A percentile compares a stretch with the other conserved stretches of the same genome.
Evolutionary conservation across 1,284 basidiomycete species (phyloP).

Genomic region (Leccinum griseonigrum): DNA sequence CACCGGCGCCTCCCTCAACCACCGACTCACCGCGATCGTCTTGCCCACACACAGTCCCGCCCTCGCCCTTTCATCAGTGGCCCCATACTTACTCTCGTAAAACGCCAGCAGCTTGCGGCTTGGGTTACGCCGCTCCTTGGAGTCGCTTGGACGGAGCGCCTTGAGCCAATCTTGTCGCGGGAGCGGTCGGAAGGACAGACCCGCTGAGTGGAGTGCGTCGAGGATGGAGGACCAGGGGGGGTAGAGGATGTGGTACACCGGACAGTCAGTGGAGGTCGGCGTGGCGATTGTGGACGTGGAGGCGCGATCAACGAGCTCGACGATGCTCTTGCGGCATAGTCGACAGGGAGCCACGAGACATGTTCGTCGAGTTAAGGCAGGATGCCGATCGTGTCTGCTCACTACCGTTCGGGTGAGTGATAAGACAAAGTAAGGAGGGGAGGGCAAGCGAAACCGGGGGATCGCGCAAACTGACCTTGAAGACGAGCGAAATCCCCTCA

Average conservation of each 20-base stretch:
- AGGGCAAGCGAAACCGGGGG: not conserved
- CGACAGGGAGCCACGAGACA: slow-evolving; percentile 56
- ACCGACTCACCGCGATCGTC: not conserved
- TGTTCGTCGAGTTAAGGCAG: slow-evolving; percentile 47
- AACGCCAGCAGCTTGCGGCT: slow-evolving; percentile 48
- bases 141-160: slow-evolving; percentile 39
- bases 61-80: not conserved
- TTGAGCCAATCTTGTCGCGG: slow-evolving; percentile 47
- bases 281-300: slow-evolving; percentile 6
- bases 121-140: slow-evolving; percentile 45
- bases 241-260: slow-evolving; percentile 51
- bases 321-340: slow-evolving; percentile 52
- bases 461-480: slow-evolving; percentile 22
- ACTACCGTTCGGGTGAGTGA: slow-evolving; percentile 23
- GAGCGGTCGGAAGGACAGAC: slow-evolving; percentile 45
- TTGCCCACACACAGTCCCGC: not conserved
- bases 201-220: slow-evolving; percentile 9
- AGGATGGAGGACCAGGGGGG: slow-evolving; percentile 39
- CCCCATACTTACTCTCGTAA: slow-evolving; percentile 35
- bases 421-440: slow-evolving; percentile 18
- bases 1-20: not conserved
- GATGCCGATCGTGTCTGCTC: slow-evolving; percentile 41
- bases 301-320: slow-evolving; percentile 41
- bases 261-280: slow-evolving; percentile 11
- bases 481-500: slow-evolving; percentile 8